Conservation (phyloP, 305 asterid genomes). For the Solanum hybrid region DNA sequence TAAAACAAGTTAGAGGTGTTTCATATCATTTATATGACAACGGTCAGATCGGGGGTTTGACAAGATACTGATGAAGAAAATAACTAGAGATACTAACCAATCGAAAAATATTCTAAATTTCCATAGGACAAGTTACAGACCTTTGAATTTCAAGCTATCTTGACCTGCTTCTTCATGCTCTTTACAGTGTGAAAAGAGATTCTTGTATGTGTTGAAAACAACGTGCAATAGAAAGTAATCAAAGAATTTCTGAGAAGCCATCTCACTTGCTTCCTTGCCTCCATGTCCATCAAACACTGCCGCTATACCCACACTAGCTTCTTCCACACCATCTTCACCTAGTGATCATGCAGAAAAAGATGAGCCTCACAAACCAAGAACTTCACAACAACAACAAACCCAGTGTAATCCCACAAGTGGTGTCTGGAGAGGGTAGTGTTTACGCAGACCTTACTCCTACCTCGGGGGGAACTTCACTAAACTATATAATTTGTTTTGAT, state of each 20-base stretch:
- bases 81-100: not conserved
- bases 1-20: not conserved
- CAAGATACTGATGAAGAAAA: not conserved
- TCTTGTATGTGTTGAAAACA: conserved; percentile 35
- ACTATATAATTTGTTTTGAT: not conserved
- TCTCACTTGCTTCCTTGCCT: conserved; percentile 66
- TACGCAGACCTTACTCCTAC: not conserved
- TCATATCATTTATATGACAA: not conserved
- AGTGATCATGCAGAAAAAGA: conserved; percentile 1
- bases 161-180: conserved; percentile 16
- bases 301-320: conserved; percentile 40
- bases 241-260: conserved; percentile 48
- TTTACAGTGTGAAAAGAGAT: conserved; percentile 16
- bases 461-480: not conserved
- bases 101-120: not conserved
- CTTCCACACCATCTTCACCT: conserved; percentile 30
- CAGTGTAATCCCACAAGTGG: not conserved
- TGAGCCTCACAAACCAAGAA: not conserved
- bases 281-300: conserved; percentile 85
- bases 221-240: conserved; percentile 43
- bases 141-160: not conserved
- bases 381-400: not conserved
- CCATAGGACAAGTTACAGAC: not conserved
- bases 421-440: not conserved
- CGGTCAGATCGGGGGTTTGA: not conserved